A percentile compares a stretch with the other conserved stretches of the same genome.
Evolutionary conservation across 2,329 filamentous ascomycete genomes (phyloP).

Genomic region (Blastomyces gilchristii): DNA sequence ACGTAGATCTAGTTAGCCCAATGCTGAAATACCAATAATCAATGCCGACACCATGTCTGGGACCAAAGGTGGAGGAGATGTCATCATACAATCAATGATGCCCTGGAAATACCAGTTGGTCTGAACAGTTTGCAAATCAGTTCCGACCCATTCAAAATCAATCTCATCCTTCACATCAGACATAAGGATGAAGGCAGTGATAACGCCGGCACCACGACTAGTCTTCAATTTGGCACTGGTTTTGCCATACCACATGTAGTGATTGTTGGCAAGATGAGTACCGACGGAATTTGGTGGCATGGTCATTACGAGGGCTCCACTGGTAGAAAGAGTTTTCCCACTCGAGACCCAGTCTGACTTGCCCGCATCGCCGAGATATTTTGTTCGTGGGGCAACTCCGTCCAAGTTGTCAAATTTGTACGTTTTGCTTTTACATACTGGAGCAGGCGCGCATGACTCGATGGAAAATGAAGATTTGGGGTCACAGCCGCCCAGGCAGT

Average conservation of each 20-base stretch:
- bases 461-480: constrained; percentile 71
- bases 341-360: constrained; percentile 81
- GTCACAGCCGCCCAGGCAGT: constrained; percentile 92
- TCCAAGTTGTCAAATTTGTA: constrained; percentile 66
- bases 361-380: constrained; percentile 76
- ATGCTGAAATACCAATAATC: neutral
- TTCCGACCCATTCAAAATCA: constrained; percentile 89
- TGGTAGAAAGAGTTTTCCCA: constrained; percentile 54
- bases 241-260: constrained; percentile 96
- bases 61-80: neutral
- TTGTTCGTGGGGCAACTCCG: constrained; percentile 57
- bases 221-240: constrained; percentile 79
- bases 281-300: constrained; percentile 81
- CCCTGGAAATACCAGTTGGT: constrained; percentile 98
- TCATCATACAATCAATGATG: constrained; percentile 74
- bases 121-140: constrained; percentile 65
- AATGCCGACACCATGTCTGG: neutral
- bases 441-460: constrained; percentile 74
- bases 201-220: constrained; percentile 72
- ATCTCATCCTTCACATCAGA: constrained; percentile 97
- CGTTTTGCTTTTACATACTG: constrained; percentile 64
- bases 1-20: constrained; percentile 4
- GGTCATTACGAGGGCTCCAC: constrained; percentile 67
- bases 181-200: constrained; percentile 94
- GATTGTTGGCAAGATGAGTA: constrained; percentile 72